Base-by-base conservation (phyloP, 148 eudicot species). In the Pharnaceum exiguum region DNA sequence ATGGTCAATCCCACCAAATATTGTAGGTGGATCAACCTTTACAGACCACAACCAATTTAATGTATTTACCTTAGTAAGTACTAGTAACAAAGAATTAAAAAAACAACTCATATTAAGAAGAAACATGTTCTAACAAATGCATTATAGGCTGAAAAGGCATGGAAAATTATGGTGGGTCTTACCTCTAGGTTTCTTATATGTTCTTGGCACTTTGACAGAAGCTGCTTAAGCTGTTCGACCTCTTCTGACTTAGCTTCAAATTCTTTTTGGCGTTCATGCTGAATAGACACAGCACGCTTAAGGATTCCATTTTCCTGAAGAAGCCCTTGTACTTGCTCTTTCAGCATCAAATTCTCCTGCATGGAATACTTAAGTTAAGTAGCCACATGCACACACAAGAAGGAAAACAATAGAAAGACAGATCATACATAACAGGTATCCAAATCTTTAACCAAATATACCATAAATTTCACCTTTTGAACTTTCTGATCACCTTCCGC, bases 191-290 rank as follows among this genome's bases (percentile, higher is more conserved):
- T 87, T 62, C 88, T 71, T 49, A 87, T 55, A 73, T 84, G 95
- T 67, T 81, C 90, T 69, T 87, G 95, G 80, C 86, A 87, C 70
- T 87, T 85, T 22, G 87, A 62, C 36, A 81, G 72, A 60, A 87
- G 77, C 75, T 87, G 84, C 74, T 87, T 87, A 46, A 87, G 73
- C 49, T 82, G 77, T 49, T 79, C 76, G 68, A 84, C 63, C 67
- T 87, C 95, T 59, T 74, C 77, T 36, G 73, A 70, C 72, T 63
- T 79, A 11, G 76, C 77, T 21, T 87, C 95, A 43, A 74, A 84
- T 70, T 84, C 95, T 66, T 87, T 84, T 33, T 87, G 95, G 16
- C 95, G 85, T 55, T 84, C 95, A 65, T 87, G 95, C 37, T 87
- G 95, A 39, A 87, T 77, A 17, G 90, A 71, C 59, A 87, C 90